Percentiles rank a stretch among this genome's conserved stretches.
phyloP scores from a whole-genome alignment of 1,284 basidiomycete species.

The Microbotryum scabiosae region DNA sequence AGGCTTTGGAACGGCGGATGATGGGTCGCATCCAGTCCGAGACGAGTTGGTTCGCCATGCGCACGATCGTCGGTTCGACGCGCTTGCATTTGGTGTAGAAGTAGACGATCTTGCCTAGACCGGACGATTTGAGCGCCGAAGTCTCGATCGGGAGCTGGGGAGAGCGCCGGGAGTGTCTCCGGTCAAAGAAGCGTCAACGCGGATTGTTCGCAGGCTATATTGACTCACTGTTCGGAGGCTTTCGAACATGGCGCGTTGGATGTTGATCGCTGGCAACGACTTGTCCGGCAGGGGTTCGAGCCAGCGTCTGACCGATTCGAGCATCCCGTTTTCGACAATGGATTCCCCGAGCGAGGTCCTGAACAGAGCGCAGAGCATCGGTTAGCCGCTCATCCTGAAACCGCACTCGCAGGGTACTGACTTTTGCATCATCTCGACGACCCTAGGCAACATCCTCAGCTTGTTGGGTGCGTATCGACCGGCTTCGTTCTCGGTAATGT shows the following conservation, averaged over 20 bases:
- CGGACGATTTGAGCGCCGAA: conserved; percentile 80
- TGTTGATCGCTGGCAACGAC: conserved; percentile 88
- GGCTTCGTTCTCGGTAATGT: conserved; percentile 68
- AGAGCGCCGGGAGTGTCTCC: not conserved
- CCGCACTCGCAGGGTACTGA: conserved; percentile 1
- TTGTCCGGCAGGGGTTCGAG: conserved; percentile 88
- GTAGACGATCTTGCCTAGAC: conserved; percentile 80
- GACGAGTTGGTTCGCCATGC: conserved; percentile 76
- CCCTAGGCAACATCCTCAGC: conserved; percentile 72
- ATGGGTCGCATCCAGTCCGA: conserved; percentile 83
- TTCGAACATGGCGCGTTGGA: conserved; percentile 85
- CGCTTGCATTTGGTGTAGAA: conserved; percentile 94
- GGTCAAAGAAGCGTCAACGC: not conserved
- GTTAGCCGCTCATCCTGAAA: conserved; percentile 4
- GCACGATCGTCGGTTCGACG: conserved; percentile 68
- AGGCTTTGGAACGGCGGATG: conserved; percentile 79
- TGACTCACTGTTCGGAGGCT: conserved; percentile 55
- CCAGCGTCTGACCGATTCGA: conserved; percentile 85
- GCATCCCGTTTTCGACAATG: conserved; percentile 88
- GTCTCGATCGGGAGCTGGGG: conserved; percentile 79
- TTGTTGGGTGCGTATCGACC: conserved; percentile 82
- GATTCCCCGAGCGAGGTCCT: conserved; percentile 80
- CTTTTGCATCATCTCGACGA: conserved; percentile 92
- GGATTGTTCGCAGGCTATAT: not conserved
- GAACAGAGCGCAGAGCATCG: conserved; percentile 1